Conservation (phyloP, 2,329 filamentous ascomycete species). For the Fusarium nisikadoi region DNA sequence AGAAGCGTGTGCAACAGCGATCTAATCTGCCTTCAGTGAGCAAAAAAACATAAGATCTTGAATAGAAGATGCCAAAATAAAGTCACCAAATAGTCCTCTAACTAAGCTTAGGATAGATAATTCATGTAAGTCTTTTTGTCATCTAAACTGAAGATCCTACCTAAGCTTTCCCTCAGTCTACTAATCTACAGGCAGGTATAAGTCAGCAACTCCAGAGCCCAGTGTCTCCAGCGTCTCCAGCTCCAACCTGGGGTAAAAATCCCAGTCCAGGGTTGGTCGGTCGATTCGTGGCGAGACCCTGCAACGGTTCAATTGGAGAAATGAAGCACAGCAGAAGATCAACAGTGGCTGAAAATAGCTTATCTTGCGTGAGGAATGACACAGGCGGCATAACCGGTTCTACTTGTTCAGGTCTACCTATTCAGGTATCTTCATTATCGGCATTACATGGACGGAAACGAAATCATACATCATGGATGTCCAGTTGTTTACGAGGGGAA, state of each 20-base stretch:
- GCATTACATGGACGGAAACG: background rate
- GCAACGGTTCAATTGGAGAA: conserved; percentile 4
- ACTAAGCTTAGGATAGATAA: no score
- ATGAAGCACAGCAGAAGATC: conserved; percentile 17
- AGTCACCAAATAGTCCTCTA: background rate
- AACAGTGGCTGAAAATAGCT: background rate
- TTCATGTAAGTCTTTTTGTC: background rate
- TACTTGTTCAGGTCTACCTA: background rate
- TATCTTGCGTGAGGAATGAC: conserved; percentile 1
- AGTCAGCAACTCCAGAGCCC: background rate
- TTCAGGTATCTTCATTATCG: background rate
- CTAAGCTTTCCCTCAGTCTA: background rate
- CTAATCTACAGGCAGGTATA: conserved; percentile 7
- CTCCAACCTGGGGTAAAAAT: conserved; percentile 30
- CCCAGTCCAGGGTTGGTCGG: conserved; percentile 14
- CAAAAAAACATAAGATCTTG: background rate
- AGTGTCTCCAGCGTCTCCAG: background rate
- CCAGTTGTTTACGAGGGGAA: background rate
- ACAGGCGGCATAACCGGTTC: background rate
- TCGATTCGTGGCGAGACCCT: conserved; percentile 10
- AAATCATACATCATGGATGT: background rate
- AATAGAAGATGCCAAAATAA: background rate
- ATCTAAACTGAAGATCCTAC: background rate
- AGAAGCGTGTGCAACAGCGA: background rate
- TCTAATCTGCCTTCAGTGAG: background rate